Evolutionary conservation across 495 filamentous ascomycete genomes (phyloP).

Genomic region (Penicillium cosmopolitanum): DNA sequence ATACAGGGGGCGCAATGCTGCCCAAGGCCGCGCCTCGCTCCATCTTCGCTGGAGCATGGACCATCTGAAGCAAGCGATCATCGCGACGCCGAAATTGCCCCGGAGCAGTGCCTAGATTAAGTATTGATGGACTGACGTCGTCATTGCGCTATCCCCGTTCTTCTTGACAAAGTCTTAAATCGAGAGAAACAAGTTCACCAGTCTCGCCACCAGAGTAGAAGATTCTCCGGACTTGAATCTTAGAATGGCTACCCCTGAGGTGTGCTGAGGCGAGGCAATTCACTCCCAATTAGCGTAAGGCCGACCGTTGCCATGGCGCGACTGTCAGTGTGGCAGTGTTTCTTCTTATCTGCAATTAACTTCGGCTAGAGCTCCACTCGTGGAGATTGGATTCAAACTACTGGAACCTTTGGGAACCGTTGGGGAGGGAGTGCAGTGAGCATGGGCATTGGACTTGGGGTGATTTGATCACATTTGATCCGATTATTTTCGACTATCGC

Average conservation of each 20-base stretch:
- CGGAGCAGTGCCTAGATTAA: neutral
- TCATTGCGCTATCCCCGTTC: neutral
- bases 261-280: too few relatives aligned
- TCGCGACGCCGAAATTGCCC: slow-evolving; percentile 3
- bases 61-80: neutral
- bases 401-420: neutral
- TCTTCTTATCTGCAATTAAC: slow-evolving; percentile 6
- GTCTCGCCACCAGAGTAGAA: too few relatives aligned
- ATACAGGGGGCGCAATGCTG: neutral
- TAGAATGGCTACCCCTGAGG: neutral
- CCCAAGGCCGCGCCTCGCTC: neutral
- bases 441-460: too few relatives aligned
- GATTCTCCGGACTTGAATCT: too few relatives aligned
- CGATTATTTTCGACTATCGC: neutral
- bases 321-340: slow-evolving; percentile 4
- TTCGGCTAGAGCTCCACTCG: slow-evolving; percentile 1
- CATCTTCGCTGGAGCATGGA: neutral
- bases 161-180: neutral
- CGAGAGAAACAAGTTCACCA: neutral
- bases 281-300: too few relatives aligned
- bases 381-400: slow-evolving; percentile 2
- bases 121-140: slow-evolving; percentile 5
- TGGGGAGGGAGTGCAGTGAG: neutral
- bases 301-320: too few relatives aligned
- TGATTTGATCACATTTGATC: neutral